A percentile compares a stretch with the other conserved stretches of the same genome.
phyloP scores from a whole-genome alignment of 2,329 filamentous ascomycete genomes.

The Camillea tinctor region DNA sequence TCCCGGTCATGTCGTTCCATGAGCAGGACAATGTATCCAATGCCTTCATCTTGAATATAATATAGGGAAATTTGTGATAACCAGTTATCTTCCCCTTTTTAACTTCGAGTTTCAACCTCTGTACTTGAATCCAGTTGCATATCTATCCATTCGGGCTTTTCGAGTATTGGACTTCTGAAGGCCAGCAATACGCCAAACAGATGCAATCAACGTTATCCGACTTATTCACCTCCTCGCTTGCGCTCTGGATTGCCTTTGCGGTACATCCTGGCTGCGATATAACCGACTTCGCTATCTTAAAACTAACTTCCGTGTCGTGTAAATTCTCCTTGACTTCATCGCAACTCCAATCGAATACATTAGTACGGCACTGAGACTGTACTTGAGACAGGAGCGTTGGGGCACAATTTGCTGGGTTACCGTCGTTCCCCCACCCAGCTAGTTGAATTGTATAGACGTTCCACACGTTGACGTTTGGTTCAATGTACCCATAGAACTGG shows the following conservation, averaged over 20 bases:
- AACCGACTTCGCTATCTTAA: slow-evolving; percentile 8
- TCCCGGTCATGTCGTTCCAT: no score
- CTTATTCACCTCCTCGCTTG: not conserved
- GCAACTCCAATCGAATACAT: slow-evolving; percentile 6
- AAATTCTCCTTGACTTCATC: slow-evolving; percentile 5
- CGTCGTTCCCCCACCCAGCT: slow-evolving; percentile 14
- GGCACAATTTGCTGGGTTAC: slow-evolving; percentile 3
- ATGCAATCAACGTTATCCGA: slow-evolving; percentile 11
- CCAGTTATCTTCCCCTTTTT: no score
- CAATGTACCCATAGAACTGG: not conserved
- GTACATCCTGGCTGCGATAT: slow-evolving; percentile 14
- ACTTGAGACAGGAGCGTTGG: not conserved
- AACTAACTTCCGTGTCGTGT: slow-evolving; percentile 11
- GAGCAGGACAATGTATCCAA: no score
- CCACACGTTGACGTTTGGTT: not conserved
- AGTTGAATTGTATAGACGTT: not conserved
- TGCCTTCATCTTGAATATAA: no score
- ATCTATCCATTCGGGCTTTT: not conserved
- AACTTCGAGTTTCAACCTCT: no score
- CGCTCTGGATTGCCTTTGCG: slow-evolving; percentile 5
- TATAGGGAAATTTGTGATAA: no score
- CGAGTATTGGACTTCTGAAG: not conserved
- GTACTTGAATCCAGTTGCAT: not conserved
- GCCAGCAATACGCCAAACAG: slow-evolving; percentile 8
- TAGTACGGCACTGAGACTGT: slow-evolving; percentile 6